phyloP scores from a whole-genome alignment of 2,329 filamentous ascomycete species.

The Emmonsia crescens region DNA sequence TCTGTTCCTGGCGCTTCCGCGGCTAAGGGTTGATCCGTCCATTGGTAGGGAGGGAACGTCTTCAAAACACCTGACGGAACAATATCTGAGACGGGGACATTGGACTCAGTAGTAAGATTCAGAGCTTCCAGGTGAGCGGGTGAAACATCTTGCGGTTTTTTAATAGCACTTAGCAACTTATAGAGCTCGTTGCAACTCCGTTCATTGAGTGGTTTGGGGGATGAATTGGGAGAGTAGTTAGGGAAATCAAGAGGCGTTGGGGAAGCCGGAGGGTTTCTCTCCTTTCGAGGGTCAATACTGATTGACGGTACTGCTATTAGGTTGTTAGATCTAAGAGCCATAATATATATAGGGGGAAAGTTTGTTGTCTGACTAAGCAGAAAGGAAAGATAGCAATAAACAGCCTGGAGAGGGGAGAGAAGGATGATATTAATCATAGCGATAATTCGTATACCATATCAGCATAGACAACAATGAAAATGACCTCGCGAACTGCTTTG shows the following conservation, averaged over 20 bases:
- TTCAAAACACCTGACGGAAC: slow-evolving; percentile 25
- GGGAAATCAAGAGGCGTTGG: slow-evolving; percentile 45
- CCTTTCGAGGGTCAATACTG: slow-evolving; percentile 27
- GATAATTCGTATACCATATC: not conserved
- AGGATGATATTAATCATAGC: not conserved
- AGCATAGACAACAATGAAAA: not conserved
- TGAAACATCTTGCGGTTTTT: slow-evolving; percentile 31
- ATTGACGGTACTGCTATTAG: slow-evolving; percentile 20
- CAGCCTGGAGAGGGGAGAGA: not conserved
- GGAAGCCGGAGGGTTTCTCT: slow-evolving; percentile 39
- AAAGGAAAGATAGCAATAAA: not conserved
- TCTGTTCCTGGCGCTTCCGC: slow-evolving; percentile 19
- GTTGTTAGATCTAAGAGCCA: slow-evolving; percentile 3
- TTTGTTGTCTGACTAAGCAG: not conserved
- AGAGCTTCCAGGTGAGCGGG: slow-evolving; percentile 29
- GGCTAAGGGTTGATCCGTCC: slow-evolving; percentile 19
- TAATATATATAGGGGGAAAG: not conserved
- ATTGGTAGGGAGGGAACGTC: slow-evolving; percentile 30
- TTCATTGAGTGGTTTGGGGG: slow-evolving; percentile 24
- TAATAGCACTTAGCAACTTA: slow-evolving; percentile 34
- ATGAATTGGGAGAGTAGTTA: slow-evolving; percentile 30
- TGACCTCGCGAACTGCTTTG: too few relatives aligned
- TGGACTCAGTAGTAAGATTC: slow-evolving; percentile 30
- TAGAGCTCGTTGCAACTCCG: slow-evolving; percentile 31
- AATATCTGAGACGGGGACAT: slow-evolving; percentile 27